Evolutionary conservation across 257 asterid species (phyloP).

Genomic region (Solanum pimpinellifolium): DNA sequence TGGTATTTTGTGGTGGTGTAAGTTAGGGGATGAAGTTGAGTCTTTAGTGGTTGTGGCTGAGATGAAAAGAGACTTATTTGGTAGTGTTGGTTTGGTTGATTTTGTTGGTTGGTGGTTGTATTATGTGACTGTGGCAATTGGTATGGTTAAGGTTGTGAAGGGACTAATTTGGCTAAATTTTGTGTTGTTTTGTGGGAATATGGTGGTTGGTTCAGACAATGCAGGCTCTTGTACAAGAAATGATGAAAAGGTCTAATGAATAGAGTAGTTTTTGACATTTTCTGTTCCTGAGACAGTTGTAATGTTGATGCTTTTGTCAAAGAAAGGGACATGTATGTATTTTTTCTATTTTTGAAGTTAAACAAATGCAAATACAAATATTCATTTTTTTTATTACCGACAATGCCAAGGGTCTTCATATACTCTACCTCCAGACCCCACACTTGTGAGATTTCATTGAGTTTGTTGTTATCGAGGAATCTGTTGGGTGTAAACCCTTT

Average conservation of each 20-base stretch:
- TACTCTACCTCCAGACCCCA: neutral
- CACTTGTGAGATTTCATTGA: neutral
- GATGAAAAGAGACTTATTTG: slow-evolving; percentile 33
- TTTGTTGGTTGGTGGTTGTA: slow-evolving; percentile 66
- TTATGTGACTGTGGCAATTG: slow-evolving; percentile 41
- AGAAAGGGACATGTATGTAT: neutral
- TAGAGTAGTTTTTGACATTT: neutral
- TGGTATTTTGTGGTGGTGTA: slow-evolving; percentile 71
- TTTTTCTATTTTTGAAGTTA: neutral
- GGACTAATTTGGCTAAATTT: slow-evolving; percentile 7
- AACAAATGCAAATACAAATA: neutral
- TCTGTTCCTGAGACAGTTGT: neutral
- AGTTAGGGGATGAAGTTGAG: slow-evolving; percentile 73
- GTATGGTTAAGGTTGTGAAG: slow-evolving; percentile 32
- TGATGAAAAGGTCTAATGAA: neutral
- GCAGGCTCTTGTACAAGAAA: neutral
- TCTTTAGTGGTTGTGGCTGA: slow-evolving; percentile 50
- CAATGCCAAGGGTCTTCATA: neutral
- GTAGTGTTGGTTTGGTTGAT: slow-evolving; percentile 42
- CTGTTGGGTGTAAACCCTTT: neutral
- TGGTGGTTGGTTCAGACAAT: neutral
- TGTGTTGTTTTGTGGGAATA: neutral
- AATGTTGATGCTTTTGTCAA: neutral
- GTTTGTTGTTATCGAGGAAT: neutral
- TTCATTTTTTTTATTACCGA: neutral